Evolutionary conservation across 2,329 filamentous ascomycete species (phyloP), one percentile per base, ranked within the genome.

Genomic region (Sclerotiophoma versabilis): DNA sequence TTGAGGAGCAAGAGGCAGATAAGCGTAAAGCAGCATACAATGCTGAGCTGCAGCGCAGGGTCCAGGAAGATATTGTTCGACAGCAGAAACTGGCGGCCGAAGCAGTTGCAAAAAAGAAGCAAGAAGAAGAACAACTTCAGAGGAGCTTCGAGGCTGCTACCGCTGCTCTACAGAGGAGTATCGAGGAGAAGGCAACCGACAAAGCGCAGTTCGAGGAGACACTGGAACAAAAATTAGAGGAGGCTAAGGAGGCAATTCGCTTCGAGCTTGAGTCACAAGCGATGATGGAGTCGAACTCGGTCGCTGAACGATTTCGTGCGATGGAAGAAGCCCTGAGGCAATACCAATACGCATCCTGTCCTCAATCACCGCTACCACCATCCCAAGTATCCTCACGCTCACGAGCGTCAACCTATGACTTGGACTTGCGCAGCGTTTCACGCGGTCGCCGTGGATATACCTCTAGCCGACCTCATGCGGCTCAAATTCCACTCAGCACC

Each of bases 401-500:
- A 1, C 42, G 49, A 10, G 42, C 49, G n/a, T 44, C 48, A 9
- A 48, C 43, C 3, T 29, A 48, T 25, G 53, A 56, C 25, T 32
- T 56, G n/a, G 53, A 56, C 20, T 12, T 59, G 33, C 54, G 25
- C 26, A 54, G 33, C 39, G 52, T 50, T 12, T 42, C 54, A 8
- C 62, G 60, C 9, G 55, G 46, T 26, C 48, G 45, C 26, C 46
- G 53, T 5, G 53, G 53, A 7, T 56, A 56, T 42, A 56, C 53
- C 7, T 61, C 63, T 11, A 54, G 49, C 14, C 55, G 45, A 27
- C 54, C 54, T 19, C 57, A 44, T 30, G 51, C 59, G 2, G 60
- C 64, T 2, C 76, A 86, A 14, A 76, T 85, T 17, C 82, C 83
- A 2, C 71, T 87, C 0, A 73, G 76, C 14, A 79, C 79, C 0